Percentiles rank a stretch among this genome's conserved stretches.
Conservation (phyloP, 371 early-diverging fungal genomes). For the Batkoa obscura region DNA sequence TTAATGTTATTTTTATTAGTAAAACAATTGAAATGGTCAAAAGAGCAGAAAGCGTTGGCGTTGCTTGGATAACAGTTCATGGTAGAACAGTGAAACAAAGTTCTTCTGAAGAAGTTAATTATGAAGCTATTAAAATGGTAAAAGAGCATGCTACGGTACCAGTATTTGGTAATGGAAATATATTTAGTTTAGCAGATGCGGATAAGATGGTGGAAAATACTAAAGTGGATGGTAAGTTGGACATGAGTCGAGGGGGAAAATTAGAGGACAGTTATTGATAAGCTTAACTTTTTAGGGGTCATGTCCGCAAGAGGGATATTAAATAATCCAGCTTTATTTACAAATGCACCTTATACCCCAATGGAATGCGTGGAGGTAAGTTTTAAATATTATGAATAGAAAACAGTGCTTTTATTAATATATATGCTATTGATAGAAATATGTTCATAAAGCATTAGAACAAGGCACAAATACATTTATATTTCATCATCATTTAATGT, state of each 20-base stretch:
- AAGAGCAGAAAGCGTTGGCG: slow-evolving; percentile 50
- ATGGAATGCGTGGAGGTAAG: slow-evolving; percentile 46
- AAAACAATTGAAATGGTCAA: slow-evolving; percentile 59
- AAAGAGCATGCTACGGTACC: slow-evolving; percentile 52
- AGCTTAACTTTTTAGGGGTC: slow-evolving; percentile 22
- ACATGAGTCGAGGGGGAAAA: no score
- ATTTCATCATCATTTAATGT: slow-evolving; percentile 87
- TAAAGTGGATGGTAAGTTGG: slow-evolving; percentile 51
- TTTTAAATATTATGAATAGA: background rate
- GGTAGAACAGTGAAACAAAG: slow-evolving; percentile 60
- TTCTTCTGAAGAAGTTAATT: slow-evolving; percentile 49
- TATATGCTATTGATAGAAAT: slow-evolving; percentile 24
- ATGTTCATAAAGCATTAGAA: slow-evolving; percentile 46
- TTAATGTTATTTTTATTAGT: slow-evolving; percentile 19
- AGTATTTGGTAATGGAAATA: slow-evolving; percentile 63
- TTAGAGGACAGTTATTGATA: no score
- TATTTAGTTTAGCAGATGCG: slow-evolving; percentile 46
- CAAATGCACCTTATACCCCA: slow-evolving; percentile 44
- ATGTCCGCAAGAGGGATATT: slow-evolving; percentile 80
- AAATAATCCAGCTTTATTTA: slow-evolving; percentile 72
- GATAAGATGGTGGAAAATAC: slow-evolving; percentile 42
- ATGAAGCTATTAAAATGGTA: slow-evolving; percentile 47
- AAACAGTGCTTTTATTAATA: background rate
- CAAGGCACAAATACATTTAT: slow-evolving; percentile 74
- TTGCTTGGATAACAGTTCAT: slow-evolving; percentile 63